Percentiles rank a stretch among this genome's conserved stretches.
Conservation (phyloP, 2,329 filamentous ascomycete genomes). For the Mollisia scopiformis region DNA sequence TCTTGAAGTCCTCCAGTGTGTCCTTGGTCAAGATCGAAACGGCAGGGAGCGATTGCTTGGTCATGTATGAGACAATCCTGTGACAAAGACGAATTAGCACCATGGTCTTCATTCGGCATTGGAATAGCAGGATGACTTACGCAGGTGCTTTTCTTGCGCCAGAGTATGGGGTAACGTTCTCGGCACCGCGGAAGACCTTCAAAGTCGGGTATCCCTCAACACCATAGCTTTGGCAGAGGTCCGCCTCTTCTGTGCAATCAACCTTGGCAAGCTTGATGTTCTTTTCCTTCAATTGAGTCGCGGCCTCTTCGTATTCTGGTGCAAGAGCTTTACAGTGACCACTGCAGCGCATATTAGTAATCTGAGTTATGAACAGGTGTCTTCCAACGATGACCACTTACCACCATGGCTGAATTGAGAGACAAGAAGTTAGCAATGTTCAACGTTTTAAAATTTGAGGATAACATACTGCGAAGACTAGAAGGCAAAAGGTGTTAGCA, state of each 20-base stretch:
- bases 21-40: constrained; percentile 83
- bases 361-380: constrained; percentile 24
- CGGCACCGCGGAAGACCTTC: constrained; percentile 94
- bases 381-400: constrained; percentile 24
- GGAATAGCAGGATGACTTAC: constrained; percentile 46
- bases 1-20: constrained; percentile 94
- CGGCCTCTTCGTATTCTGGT: constrained; percentile 87
- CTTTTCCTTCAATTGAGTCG: constrained; percentile 85
- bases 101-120: background rate
- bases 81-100: constrained; percentile 13
- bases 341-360: constrained; percentile 34
- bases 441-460: constrained; percentile 19
- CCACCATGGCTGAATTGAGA: constrained; percentile 39
- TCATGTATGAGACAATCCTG: constrained; percentile 85
- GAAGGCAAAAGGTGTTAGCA: constrained; percentile 23
- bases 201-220: constrained; percentile 98
- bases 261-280: constrained; percentile 83
- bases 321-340: constrained; percentile 99
- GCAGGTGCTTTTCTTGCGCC: constrained; percentile 86
- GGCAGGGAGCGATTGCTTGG: constrained; percentile 93
- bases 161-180: constrained; percentile 80
- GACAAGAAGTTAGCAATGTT: constrained; percentile 30
- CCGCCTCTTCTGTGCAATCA: constrained; percentile 93
- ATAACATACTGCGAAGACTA: constrained; percentile 95
- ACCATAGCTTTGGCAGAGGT: constrained; percentile 86